These are phyloP conservation scores for Xylaria flabelliformis DNA, from an alignment of 495 filamentous ascomycete species.

Conservation along the genomic window DNA sequence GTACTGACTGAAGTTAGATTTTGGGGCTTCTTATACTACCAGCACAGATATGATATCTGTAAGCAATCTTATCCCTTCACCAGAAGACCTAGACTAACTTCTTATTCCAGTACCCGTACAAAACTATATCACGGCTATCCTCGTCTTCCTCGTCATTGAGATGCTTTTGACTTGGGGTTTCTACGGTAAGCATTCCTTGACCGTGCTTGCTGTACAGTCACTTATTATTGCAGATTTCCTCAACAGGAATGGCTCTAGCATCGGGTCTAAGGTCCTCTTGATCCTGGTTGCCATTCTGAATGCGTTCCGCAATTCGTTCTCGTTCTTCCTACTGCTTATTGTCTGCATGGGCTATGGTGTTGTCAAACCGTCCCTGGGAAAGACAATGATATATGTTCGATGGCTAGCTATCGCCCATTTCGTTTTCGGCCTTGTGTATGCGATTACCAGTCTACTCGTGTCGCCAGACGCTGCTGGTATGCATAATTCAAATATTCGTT, in stretches of 20 bases:
- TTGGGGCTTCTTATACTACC: slow-evolving; percentile 95
- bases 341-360: slow-evolving; percentile 99
- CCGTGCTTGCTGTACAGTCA: neutral
- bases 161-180: slow-evolving; percentile 99
- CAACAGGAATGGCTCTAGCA: slow-evolving; percentile 85
- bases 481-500: slow-evolving; percentile 11
- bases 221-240: slow-evolving; percentile 71
- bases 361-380: slow-evolving; percentile 90
- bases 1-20: slow-evolving; percentile 52
- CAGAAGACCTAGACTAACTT: slow-evolving; percentile 42
- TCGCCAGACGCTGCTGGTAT: slow-evolving; percentile 75
- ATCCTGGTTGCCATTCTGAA: slow-evolving; percentile 90
- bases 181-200: slow-evolving; percentile 61
- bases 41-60: slow-evolving; percentile 92
- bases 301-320: slow-evolving; percentile 93
- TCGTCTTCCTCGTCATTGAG: slow-evolving; percentile 92
- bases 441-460: slow-evolving; percentile 85
- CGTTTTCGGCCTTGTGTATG: slow-evolving; percentile 91
- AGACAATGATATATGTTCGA: slow-evolving; percentile 94
- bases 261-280: slow-evolving; percentile 84
- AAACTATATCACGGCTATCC: slow-evolving; percentile 98
- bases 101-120: slow-evolving; percentile 80
- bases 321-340: slow-evolving; percentile 97
- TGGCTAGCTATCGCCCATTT: slow-evolving; percentile 91
- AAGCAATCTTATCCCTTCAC: slow-evolving; percentile 38